phyloP scores from a whole-genome alignment of 2,329 filamentous ascomycete species.

The Magnaporthales sp. region DNA sequence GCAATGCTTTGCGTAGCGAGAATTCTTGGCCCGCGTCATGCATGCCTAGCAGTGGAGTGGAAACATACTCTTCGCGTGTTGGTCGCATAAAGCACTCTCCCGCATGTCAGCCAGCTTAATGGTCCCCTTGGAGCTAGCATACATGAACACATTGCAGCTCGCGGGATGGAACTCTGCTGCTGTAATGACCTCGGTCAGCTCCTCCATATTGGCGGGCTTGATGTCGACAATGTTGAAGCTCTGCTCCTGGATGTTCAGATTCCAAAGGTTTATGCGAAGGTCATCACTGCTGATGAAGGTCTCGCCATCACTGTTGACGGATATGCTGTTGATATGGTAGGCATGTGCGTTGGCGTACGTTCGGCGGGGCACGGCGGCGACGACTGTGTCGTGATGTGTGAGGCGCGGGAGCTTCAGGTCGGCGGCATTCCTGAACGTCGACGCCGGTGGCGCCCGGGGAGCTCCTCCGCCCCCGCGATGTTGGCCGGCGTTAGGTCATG shows the following conservation, averaged over 20 bases:
- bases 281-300: slow-evolving; percentile 99
- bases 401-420: slow-evolving; percentile 91
- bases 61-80: slow-evolving; percentile 82
- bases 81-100: slow-evolving; percentile 89
- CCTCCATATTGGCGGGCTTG: slow-evolving; percentile 99
- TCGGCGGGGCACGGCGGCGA: slow-evolving; percentile 88
- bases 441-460: slow-evolving; percentile 60
- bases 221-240: slow-evolving; percentile 99
- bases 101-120: slow-evolving; percentile 99
- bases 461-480: slow-evolving; percentile 70
- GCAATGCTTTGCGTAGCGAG: not conserved
- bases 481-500: slow-evolving; percentile 79
- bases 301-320: slow-evolving; percentile 98
- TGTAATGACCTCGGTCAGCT: slow-evolving; percentile 96
- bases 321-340: slow-evolving; percentile 99
- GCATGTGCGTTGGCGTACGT: slow-evolving; percentile 98
- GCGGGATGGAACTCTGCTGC: slow-evolving; percentile 94
- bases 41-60: not conserved
- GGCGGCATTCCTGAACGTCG: slow-evolving; percentile 68
- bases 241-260: slow-evolving; percentile 97
- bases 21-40: not conserved
- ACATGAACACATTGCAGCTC: slow-evolving; percentile 99
- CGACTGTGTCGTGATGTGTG: slow-evolving; percentile 96
- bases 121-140: slow-evolving; percentile 96
- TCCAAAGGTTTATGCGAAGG: slow-evolving; percentile 96